phyloP scores from a whole-genome alignment of 2,329 filamentous ascomycete species.

The Macroventuria anomochaeta region DNA sequence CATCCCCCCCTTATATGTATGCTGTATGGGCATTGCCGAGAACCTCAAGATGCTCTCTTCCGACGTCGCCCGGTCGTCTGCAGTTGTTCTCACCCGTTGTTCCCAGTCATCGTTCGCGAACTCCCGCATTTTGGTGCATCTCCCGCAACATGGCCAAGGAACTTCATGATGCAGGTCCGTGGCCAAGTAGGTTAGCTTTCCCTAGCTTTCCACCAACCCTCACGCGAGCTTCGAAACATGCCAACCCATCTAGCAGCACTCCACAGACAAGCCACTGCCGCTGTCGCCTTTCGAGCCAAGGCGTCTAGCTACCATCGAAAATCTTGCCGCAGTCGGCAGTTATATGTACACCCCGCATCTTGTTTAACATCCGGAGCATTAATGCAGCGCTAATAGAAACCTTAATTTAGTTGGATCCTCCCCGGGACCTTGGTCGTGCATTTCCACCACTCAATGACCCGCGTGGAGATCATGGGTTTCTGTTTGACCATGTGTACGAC shows the following conservation, averaged over 20 bases:
- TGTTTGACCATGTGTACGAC: conserved; percentile 2
- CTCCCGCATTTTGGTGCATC: not conserved
- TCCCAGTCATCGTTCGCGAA: not conserved
- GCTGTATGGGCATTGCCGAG: not conserved
- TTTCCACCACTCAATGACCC: conserved; percentile 12
- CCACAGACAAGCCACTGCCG: conserved; percentile 1
- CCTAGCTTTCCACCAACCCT: conserved; percentile 13
- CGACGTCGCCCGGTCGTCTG: not conserved
- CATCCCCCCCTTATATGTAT: not conserved
- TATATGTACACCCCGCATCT: conserved; percentile 4
- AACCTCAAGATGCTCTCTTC: not conserved
- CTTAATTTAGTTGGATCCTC: conserved; percentile 4
- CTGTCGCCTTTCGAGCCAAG: conserved; percentile 1
- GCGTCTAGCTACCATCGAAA: not conserved
- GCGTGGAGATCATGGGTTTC: not conserved
- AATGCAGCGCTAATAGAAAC: conserved; percentile 4
- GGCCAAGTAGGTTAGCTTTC: not conserved
- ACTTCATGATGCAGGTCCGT: not conserved
- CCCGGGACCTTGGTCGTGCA: not conserved
- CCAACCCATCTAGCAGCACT: not conserved
- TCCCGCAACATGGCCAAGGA: not conserved
- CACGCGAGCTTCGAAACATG: not conserved
- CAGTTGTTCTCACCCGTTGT: not conserved
- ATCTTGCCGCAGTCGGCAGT: conserved; percentile 8
- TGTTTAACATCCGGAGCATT: not conserved